Evolutionary conservation across 2,329 filamentous ascomycete species (phyloP), one percentile per base, ranked within the genome.

Genomic region (Tolypocladium tropicale): DNA sequence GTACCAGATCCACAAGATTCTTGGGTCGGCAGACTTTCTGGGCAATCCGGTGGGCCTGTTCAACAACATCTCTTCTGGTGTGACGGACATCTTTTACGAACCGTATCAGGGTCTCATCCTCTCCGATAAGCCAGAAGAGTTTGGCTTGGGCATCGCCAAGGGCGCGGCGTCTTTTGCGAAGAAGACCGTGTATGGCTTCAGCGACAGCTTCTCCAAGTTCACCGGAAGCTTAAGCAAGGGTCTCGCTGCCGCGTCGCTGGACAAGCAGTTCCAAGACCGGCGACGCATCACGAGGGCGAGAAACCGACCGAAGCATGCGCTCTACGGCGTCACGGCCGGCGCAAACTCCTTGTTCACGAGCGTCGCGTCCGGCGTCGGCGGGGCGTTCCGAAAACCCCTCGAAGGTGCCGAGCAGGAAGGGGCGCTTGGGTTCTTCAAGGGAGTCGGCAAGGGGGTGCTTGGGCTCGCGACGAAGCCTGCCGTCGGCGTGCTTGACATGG

Each of bases 81-180:
- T 99, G 54, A 92, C 90, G 23, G 94, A 96, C 69, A 96, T 99
- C 68, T 99, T 99, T 76, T 99, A 99, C 77, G 95, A 99, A 70
- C 94, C 94, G 39, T 99, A 99, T 74, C 94, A 99, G 75, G 90
- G 95, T 25, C 83, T 99, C 52, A 95, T 99, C 70, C 90, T 95
- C 79, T 95, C 92, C 0, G 94, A 99, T 70, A 84, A 89, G 62
- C 95, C 94, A 2, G 93, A 97, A 70, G 93, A 99, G 62, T 85
- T 99, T 55, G 95, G 94, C 23, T 79, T 95, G 43, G 94, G 94
- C 21, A 95, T 99, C 60, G 95, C 94, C 37, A 96, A 96, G 72
- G 94, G 94, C 41, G 94, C 95, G 12, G 93, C 91, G 0, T 96
- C 90, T 61, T 97, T 99, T 67, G 89, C 96, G 63, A 99, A 99